Base-by-base conservation (phyloP, 2,329 filamentous ascomycete species). In the Sclerotiophoma versabilis region DNA sequence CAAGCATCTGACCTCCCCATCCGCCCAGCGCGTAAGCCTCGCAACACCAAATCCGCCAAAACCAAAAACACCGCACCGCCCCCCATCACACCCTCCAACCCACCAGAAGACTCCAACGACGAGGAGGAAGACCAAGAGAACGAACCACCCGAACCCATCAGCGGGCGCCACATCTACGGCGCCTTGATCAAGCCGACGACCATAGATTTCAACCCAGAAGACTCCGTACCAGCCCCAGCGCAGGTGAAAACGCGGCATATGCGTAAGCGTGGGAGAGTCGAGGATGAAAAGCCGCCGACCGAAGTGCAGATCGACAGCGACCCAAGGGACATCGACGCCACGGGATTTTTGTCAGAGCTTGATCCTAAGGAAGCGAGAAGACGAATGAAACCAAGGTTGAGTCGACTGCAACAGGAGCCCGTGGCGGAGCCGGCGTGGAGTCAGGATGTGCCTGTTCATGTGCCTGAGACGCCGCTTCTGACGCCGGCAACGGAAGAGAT, bases 161-260 rank as follows among this genome's bases (percentile, higher is more conserved):
- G 41, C 36, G 52, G 52, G 0, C 41, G 47, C 4, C 52, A 56
- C 36, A 56, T 56, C 19, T 56, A 50, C 29, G 52, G 52, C 36
- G 46, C 26, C 47, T 27, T 42, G 12, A 50, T 56, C 15, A 45
- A 45, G 8, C 46, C 42, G 0, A 46, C 47, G 2, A 46, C 46
- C 4, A 11, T 56, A 12, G n/a, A 23, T 5, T 56, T 56, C 37
- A 29, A 42, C 8, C 15, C 49, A 2, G 27, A 12, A 2, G 12
- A 2, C 15, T n/a, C 14, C 23, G 25, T 8, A 9, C 30, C 36
- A 14, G 17, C 34, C 1, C 17, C 42, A 2, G 42, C 49, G 9
- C 41, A 22, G 11, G 22, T 36, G 2, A 19, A 27, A 1, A 20
- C 42, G 1, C 34, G 49, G 1, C 50, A 38, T 10, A 53, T 43